Conservation (phyloP, 1,139 yeast species). For the Diutina catenulata region DNA sequence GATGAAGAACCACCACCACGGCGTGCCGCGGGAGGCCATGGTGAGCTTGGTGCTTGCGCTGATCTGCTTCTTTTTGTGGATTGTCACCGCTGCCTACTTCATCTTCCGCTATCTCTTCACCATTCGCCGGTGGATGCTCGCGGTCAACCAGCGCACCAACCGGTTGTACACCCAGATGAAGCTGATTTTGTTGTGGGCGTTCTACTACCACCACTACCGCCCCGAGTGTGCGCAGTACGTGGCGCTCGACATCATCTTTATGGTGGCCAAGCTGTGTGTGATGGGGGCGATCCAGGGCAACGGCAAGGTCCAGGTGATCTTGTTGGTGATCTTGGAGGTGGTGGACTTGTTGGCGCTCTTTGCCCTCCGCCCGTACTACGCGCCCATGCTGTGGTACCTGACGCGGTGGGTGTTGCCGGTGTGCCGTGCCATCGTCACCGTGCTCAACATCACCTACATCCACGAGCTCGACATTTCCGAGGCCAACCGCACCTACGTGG, state of each 20-base stretch:
- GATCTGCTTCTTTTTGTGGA: constrained; percentile 24
- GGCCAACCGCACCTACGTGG: constrained; percentile 24
- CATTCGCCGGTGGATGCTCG: constrained; percentile 11
- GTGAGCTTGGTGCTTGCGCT: constrained; percentile 17
- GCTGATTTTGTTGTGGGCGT: constrained; percentile 36
- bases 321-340: constrained; percentile 26
- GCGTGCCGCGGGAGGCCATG: too few species aligned
- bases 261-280: constrained; percentile 22
- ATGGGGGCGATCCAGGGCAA: constrained; percentile 31
- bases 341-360: constrained; percentile 20
- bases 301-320: constrained; percentile 33
- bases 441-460: constrained; percentile 32
- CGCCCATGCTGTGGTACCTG: constrained; percentile 25
- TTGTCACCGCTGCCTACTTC: constrained; percentile 19
- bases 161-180: constrained; percentile 36
- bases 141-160: constrained; percentile 15
- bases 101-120: constrained; percentile 18
- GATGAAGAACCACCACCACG: too few species aligned
- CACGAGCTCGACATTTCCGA: constrained; percentile 21
- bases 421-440: constrained; percentile 25
- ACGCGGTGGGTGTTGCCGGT: constrained; percentile 25
- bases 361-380: constrained; percentile 28
- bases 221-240: constrained; percentile 31
- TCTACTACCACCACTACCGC: constrained; percentile 29
- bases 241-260: constrained; percentile 20